These are phyloP conservation scores for Rhynchospora breviuscula DNA, from an alignment of 176 grass and related monocot genomes.

Conservation along the genomic window DNA sequence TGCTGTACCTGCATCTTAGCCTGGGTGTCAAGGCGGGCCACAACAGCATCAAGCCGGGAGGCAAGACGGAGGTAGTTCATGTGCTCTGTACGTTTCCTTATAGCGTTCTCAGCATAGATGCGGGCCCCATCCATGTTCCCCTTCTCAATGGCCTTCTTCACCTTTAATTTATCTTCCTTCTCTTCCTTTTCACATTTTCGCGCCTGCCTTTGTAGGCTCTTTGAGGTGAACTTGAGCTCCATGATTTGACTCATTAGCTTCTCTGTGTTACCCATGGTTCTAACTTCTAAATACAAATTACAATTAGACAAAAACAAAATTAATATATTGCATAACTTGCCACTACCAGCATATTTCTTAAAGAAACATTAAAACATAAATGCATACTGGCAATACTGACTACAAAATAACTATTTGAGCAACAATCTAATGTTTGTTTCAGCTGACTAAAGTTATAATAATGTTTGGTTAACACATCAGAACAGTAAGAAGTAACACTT, in stretches of 20 bases:
- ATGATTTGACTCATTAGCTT: conserved; percentile 97
- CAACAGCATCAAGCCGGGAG: conserved; percentile 93
- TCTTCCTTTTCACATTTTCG: conserved; percentile 98
- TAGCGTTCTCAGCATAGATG: conserved; percentile 98
- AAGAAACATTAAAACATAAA: too few species aligned
- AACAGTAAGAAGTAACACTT: neutral
- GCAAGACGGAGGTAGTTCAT: conserved; percentile 96
- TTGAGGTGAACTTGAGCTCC: conserved; percentile 93
- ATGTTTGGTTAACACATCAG: neutral
- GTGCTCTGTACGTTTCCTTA: conserved; percentile 92
- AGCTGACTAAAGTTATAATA: neutral
- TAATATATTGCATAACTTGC: neutral
- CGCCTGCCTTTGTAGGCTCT: conserved; percentile 81
- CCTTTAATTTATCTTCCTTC: conserved; percentile 96
- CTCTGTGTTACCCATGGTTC: conserved; percentile 80
- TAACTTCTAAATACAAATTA: neutral
- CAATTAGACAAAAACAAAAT: neutral
- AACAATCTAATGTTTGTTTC: neutral
- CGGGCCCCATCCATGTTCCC: conserved; percentile 93
- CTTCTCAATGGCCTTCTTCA: conserved; percentile 98
- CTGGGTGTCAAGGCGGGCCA: conserved; percentile 85
- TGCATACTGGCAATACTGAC: neutral
- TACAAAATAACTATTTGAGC: neutral
- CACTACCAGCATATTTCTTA: too few species aligned
- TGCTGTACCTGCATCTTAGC: conserved; percentile 80